These are phyloP conservation scores for Coelastrella sp. DNA, from an alignment of 139 green algal genomes.

Conservation along the genomic window DNA sequence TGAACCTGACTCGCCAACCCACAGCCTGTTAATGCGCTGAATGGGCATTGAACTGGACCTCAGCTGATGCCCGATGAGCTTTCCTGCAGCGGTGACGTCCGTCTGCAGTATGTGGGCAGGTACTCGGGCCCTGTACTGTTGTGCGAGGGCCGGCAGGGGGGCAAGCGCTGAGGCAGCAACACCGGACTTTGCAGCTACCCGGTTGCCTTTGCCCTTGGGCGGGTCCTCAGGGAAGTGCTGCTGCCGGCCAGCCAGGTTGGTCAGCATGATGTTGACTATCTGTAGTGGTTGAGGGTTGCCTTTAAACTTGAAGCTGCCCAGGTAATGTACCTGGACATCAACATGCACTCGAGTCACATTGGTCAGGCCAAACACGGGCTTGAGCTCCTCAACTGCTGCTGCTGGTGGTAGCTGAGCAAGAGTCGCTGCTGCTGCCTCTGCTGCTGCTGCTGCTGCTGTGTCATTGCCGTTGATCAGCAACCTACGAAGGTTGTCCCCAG, in stretches of 20 bases:
- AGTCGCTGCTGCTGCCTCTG: constrained; percentile 2
- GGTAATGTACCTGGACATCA: constrained; percentile 6
- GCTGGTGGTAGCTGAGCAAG: background rate
- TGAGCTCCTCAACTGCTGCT: background rate
- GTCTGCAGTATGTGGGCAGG: background rate
- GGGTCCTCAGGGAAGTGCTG: constrained; percentile 42
- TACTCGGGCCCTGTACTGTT: constrained; percentile 16
- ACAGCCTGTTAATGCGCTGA: background rate
- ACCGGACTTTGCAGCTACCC: background rate
- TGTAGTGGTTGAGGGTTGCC: constrained; percentile 48
- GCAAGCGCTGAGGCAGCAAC: background rate
- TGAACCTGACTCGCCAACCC: background rate
- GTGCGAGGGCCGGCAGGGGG: constrained; percentile 11
- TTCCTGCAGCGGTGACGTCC: background rate
- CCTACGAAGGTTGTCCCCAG: background rate
- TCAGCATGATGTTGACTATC: constrained; percentile 49
- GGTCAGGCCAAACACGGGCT: constrained; percentile 19
- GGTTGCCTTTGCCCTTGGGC: constrained; percentile 50
- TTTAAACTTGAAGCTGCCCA: constrained; percentile 58
- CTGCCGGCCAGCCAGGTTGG: constrained; percentile 21
- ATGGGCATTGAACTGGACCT: background rate
- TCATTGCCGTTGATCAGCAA: background rate
- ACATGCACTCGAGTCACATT: background rate
- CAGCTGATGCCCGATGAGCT: background rate
- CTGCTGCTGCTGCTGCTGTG: background rate